Evolutionary conservation across 78 protist genomes (phyloP).

Genomic region (Dictyostelium brefeldianum): DNA sequence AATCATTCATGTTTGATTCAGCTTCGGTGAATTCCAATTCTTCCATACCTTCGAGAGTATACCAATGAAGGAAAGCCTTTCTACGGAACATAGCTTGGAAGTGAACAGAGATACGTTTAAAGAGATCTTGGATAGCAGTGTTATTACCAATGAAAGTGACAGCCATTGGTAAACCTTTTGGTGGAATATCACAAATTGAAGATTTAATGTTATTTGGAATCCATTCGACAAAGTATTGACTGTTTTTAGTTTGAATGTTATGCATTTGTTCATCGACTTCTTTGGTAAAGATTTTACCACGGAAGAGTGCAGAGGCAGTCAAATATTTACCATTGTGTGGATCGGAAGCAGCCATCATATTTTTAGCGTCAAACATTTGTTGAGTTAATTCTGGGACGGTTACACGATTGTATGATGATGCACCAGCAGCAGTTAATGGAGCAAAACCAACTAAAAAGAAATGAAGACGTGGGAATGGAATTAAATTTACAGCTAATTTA

Average conservation of each 20-base stretch:
- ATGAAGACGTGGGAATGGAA: constrained; percentile 99
- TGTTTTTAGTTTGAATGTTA: constrained; percentile 95
- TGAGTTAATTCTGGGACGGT: constrained; percentile 98
- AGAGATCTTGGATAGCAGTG: constrained; percentile 99
- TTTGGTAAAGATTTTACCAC: constrained; percentile 97
- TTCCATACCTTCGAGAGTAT: constrained; percentile 99
- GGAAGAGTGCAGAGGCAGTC: constrained; percentile 97
- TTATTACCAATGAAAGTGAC: constrained; percentile 98
- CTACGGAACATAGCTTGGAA: constrained; percentile 99
- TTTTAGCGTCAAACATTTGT: constrained; percentile 99
- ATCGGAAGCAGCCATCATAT: constrained; percentile 99
- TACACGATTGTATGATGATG: constrained; percentile 92
- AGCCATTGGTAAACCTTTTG: constrained; percentile 98
- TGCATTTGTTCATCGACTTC: constrained; percentile 99
- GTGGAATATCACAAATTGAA: constrained; percentile 98
- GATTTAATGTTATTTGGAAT: constrained; percentile 99
- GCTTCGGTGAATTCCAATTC: constrained; percentile 99
- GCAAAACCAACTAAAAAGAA: constrained; percentile 99
- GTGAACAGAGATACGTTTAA: constrained; percentile 97
- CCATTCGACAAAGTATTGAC: constrained; percentile 99
- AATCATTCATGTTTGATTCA: constrained; percentile 98
- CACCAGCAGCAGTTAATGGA: constrained; percentile 94
- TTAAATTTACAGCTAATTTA: constrained; percentile 98
- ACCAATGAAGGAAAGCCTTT: constrained; percentile 99
- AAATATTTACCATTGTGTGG: constrained; percentile 99